phyloP scores from a whole-genome alignment of 495 filamentous ascomycete genomes.

The Baudoinia panamericana region DNA sequence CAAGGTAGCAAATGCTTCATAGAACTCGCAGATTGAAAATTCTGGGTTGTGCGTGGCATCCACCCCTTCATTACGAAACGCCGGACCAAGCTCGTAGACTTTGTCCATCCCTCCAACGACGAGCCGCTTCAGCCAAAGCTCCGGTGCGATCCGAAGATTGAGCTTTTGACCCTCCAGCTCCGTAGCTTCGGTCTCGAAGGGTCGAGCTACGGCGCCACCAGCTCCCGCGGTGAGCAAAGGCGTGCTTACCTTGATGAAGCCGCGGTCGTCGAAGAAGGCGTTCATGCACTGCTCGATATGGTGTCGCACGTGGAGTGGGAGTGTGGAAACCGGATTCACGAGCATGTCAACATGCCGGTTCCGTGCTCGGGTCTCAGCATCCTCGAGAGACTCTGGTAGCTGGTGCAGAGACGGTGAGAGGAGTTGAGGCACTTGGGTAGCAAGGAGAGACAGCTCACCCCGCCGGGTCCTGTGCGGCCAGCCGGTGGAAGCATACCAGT shows the following conservation, averaged over 20 bases:
- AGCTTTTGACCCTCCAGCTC: slow-evolving; percentile 57
- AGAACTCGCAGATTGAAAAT: slow-evolving; percentile 96
- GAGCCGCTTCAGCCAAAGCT: slow-evolving; percentile 88
- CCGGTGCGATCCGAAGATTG: slow-evolving; percentile 74
- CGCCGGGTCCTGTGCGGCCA: slow-evolving; percentile 53
- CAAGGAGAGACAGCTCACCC: slow-evolving; percentile 68
- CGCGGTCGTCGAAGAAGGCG: slow-evolving; percentile 52
- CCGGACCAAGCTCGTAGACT: slow-evolving; percentile 85
- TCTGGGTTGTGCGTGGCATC: slow-evolving; percentile 93
- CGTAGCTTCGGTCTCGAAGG: slow-evolving; percentile 63
- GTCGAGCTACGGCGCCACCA: slow-evolving; percentile 71
- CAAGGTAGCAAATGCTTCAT: slow-evolving; percentile 69
- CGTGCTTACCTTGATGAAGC: slow-evolving; percentile 78
- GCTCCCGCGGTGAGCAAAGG: slow-evolving; percentile 67
- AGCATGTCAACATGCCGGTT: slow-evolving; percentile 74
- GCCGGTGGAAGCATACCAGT: slow-evolving; percentile 59
- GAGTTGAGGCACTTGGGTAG: slow-evolving; percentile 50
- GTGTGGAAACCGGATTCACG: slow-evolving; percentile 48
- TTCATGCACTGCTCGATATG: slow-evolving; percentile 61
- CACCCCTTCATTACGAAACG: slow-evolving; percentile 87
- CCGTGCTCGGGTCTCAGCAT: slow-evolving; percentile 51
- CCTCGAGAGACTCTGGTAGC: slow-evolving; percentile 50
- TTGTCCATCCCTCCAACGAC: slow-evolving; percentile 80
- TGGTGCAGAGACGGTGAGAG: slow-evolving; percentile 65
- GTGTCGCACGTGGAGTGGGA: slow-evolving; percentile 61